Base-by-base conservation (phyloP, 2,329 filamentous ascomycete species). In the Pseudopyricularia javanii region DNA sequence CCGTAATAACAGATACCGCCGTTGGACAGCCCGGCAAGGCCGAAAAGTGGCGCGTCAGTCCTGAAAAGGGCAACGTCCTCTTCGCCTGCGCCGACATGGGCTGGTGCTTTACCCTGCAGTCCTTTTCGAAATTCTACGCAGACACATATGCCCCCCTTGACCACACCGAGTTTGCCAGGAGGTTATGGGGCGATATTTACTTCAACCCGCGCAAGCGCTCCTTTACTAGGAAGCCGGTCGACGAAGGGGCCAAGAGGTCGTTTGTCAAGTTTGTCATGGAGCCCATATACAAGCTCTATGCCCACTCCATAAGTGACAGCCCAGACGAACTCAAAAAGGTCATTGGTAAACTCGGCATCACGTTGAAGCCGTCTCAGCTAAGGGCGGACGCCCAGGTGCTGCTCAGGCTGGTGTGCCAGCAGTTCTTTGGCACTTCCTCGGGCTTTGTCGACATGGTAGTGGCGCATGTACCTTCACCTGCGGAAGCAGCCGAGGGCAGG, bases 401-500 rank as follows among this genome's bases (percentile, higher is more conserved):
- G 15, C 76, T 98, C 54, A 91, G 88, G 63, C 72, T 94, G 51
- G 91, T 95, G 6, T 97, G 91, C 66, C 86, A 89, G 64, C 89
- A 95, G 64, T 98, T 97, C 71, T 98, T 98, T 62, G 93, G 93
- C 0, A 82, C 87, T 8, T 87, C 90, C 1, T 83, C 80, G 17
- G 91, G 90, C 0, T 95, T 98, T 60, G 91, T 97, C 37, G 93
- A 98, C 65, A 97, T 98, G 93, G 72, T 97, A 55, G 81, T 91
- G 9, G 76, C 87, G 59, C 91, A 98, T 66, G 74, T 97, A 50
- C 93, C 93, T 2, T 95, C 91, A 6, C 91, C 93, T 0, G 73
- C 83, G 1, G 85, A 88, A 56, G 89, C 87, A 4, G 85, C 89
- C 5, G 79, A 84, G 62, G 79, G 81, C 60, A 83, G 88, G 62